Evolutionary conservation across 2,329 filamentous ascomycete genomes (phyloP).

Genomic region (Alternaria sp.): DNA sequence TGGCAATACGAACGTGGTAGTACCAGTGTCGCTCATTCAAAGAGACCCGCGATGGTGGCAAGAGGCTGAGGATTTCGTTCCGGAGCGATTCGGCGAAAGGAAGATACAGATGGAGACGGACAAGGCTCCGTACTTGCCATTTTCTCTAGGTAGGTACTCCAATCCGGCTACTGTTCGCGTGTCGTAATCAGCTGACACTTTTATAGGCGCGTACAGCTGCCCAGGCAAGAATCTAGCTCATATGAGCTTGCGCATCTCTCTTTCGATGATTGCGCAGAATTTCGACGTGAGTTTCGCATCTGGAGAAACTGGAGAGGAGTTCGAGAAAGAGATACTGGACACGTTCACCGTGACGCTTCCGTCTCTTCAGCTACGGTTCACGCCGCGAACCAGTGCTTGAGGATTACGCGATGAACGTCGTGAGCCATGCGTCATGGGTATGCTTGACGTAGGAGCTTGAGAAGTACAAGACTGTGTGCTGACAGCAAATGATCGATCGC

Average conservation of each 20-base stretch:
- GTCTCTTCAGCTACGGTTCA: conserved; percentile 39
- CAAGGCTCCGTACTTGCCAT: conserved; percentile 26
- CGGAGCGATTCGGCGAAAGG: conserved; percentile 27
- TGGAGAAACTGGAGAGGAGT: conserved; percentile 26
- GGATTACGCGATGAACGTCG: neutral
- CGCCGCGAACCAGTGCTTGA: conserved; percentile 11
- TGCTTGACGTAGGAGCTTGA: neutral
- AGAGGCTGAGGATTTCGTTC: conserved; percentile 23
- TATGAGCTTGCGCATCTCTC: conserved; percentile 20
- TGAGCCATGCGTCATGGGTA: neutral
- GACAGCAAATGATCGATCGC: neutral
- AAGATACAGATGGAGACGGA: conserved; percentile 27
- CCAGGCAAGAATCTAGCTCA: conserved; percentile 29
- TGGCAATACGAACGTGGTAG: conserved; percentile 20
- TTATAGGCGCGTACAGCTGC: conserved; percentile 22
- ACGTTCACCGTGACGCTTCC: conserved; percentile 37
- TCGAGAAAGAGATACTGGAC: conserved; percentile 30
- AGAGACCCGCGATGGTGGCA: conserved; percentile 23
- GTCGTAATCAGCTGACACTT: conserved; percentile 1
- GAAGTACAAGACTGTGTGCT: neutral
- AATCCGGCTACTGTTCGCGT: neutral
- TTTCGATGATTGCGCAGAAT: conserved; percentile 22
- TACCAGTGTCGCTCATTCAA: conserved; percentile 20
- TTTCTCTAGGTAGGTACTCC: conserved; percentile 19
- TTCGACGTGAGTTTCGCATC: conserved; percentile 28